Evolutionary conservation across 192 early-diverging fungal species (phyloP).

Genomic region (Backusella luteola): DNA sequence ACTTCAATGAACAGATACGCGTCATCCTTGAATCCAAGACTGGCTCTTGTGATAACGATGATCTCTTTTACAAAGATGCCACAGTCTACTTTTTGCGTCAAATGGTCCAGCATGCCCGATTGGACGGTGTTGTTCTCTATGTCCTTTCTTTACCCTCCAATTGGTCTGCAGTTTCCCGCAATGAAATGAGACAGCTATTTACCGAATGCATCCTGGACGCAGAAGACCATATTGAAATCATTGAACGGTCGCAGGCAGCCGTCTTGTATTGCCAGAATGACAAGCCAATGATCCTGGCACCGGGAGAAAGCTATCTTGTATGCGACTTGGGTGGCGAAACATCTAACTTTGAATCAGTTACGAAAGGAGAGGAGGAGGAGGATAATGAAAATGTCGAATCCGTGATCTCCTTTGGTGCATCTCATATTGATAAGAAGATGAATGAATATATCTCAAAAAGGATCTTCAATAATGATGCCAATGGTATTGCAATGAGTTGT

Average conservation of each 20-base stretch:
- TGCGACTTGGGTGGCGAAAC: neutral
- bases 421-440: neutral
- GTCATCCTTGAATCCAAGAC: neutral
- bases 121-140: neutral
- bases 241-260: neutral
- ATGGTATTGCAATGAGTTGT: neutral
- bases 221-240: neutral
- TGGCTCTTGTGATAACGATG: neutral
- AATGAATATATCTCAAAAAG: neutral
- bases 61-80: neutral
- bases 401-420: neutral
- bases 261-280: neutral
- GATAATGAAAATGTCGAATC: neutral
- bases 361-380: neutral
- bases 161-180: neutral
- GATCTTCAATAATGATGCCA: neutral
- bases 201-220: neutral
- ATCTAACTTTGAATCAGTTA: neutral
- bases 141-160: neutral
- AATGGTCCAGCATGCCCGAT: neutral
- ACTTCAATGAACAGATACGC: neutral
- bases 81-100: neutral
- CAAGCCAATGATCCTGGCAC: neutral
- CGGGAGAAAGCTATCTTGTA: neutral
- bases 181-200: neutral